Evolutionary conservation across 805 yeast genomes (phyloP).

Genomic region (Candida sanyiensis): DNA sequence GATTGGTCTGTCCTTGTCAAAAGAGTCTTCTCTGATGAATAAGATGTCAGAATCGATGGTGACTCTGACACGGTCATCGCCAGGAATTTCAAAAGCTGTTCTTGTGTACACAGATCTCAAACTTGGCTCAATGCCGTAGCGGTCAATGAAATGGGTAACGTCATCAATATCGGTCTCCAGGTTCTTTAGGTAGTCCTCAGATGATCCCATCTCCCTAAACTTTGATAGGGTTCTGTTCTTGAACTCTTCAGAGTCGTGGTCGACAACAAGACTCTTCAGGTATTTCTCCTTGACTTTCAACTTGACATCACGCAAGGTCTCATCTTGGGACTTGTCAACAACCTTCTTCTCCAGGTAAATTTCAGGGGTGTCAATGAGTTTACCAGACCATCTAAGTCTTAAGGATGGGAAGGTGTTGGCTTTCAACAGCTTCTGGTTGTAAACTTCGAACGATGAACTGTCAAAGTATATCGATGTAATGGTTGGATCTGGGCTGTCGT

Average conservation of each 20-base stretch:
- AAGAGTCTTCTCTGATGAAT: slow-evolving; percentile 85
- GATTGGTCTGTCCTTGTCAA: slow-evolving; percentile 79
- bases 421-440: slow-evolving; percentile 77
- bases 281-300: slow-evolving; percentile 75
- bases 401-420: slow-evolving; percentile 65
- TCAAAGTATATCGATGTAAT: slow-evolving; percentile 88
- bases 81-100: slow-evolving; percentile 97
- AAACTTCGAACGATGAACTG: slow-evolving; percentile 73
- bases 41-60: slow-evolving; percentile 84
- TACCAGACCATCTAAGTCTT: slow-evolving; percentile 89
- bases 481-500: slow-evolving; percentile 60
- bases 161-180: slow-evolving; percentile 50
- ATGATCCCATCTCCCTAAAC: slow-evolving; percentile 56
- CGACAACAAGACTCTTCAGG: slow-evolving; percentile 63
- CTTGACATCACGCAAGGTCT: slow-evolving; percentile 58
- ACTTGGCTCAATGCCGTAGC: slow-evolving; percentile 72
- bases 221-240: slow-evolving; percentile 52
- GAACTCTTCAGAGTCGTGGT: slow-evolving; percentile 36
- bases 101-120: slow-evolving; percentile 83
- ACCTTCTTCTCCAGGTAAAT: slow-evolving; percentile 75
- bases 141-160: slow-evolving; percentile 56
- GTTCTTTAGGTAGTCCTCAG: slow-evolving; percentile 44
- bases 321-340: slow-evolving; percentile 45
- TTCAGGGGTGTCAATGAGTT: slow-evolving; percentile 68
- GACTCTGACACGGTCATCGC: slow-evolving; percentile 88